Percentiles rank a stretch among this genome's conserved stretches.
Conservation (phyloP, 1,139 yeast genomes). For the Sugiyamaella novakii region DNA sequence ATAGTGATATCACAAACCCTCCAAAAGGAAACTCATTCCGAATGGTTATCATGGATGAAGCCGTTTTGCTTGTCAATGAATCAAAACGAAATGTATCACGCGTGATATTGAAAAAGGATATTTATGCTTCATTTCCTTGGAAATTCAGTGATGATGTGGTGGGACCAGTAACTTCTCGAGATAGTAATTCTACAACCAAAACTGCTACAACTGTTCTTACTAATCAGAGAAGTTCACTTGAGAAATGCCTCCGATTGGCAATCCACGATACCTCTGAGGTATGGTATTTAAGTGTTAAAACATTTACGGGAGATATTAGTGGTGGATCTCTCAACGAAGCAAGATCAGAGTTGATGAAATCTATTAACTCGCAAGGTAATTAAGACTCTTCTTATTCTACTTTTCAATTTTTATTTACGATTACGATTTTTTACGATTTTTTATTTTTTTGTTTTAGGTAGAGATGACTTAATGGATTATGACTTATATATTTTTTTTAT, state of each 20-base stretch:
- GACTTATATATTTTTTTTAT: too few relatives aligned
- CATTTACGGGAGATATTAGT: constrained; percentile 18
- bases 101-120: constrained; percentile 24
- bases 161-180: neutral
- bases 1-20: constrained; percentile 26
- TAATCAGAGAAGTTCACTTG: neutral
- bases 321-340: constrained; percentile 15
- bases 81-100: constrained; percentile 25
- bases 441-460: too few relatives aligned
- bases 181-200: neutral
- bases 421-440: too few relatives aligned
- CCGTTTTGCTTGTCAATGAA: constrained; percentile 30
- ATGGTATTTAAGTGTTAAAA: constrained; percentile 17
- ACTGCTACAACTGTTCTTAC: neutral
- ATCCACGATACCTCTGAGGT: constrained; percentile 15
- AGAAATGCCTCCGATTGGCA: constrained; percentile 9
- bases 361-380: neutral
- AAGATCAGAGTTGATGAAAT: constrained; percentile 9
- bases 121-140: constrained; percentile 29
- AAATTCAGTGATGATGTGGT: neutral
- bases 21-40: constrained; percentile 27
- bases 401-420: neutral
- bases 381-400: neutral
- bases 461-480: too few relatives aligned
- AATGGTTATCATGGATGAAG: constrained; percentile 29